Conservation (phyloP, 2,329 filamentous ascomycete species). For the Tolypocladium guangdongense region DNA sequence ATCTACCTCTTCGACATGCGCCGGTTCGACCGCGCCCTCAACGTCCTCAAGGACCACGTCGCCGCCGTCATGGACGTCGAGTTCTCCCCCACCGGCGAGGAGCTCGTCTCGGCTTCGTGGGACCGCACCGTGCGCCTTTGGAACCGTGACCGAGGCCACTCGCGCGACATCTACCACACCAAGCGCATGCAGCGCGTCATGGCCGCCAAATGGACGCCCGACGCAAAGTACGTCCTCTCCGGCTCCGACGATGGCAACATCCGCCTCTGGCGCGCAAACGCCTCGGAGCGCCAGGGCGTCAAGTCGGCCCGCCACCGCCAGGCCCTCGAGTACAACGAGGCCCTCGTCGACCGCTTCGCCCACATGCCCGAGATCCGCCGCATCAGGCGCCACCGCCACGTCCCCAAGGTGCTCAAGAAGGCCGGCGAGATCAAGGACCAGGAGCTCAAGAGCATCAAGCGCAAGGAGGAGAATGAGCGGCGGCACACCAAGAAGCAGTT, state of each 20-base stretch:
- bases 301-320: constrained; percentile 78
- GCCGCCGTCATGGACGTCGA: constrained; percentile 92
- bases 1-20: constrained; percentile 84
- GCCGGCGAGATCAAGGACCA: constrained; percentile 88
- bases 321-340: constrained; percentile 84
- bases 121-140: constrained; percentile 79
- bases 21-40: constrained; percentile 76
- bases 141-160: constrained; percentile 70
- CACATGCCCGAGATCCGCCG: constrained; percentile 95
- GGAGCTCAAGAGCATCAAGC: constrained; percentile 78
- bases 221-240: constrained; percentile 79
- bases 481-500: constrained; percentile 81
- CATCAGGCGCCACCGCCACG: constrained; percentile 81
- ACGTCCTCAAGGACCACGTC: constrained; percentile 84
- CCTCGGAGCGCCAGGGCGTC: constrained; percentile 71
- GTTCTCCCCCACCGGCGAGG: constrained; percentile 88
- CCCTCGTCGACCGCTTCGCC: constrained; percentile 70
- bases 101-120: constrained; percentile 82
- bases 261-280: constrained; percentile 78
- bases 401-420: constrained; percentile 92
- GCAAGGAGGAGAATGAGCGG: constrained; percentile 86
- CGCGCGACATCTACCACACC: constrained; percentile 90
- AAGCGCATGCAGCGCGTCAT: constrained; percentile 97
- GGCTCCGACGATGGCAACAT: constrained; percentile 89
- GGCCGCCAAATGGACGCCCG: constrained; percentile 72